Conservation (phyloP, 306 rosid genomes). For the Lotus japonicus region DNA sequence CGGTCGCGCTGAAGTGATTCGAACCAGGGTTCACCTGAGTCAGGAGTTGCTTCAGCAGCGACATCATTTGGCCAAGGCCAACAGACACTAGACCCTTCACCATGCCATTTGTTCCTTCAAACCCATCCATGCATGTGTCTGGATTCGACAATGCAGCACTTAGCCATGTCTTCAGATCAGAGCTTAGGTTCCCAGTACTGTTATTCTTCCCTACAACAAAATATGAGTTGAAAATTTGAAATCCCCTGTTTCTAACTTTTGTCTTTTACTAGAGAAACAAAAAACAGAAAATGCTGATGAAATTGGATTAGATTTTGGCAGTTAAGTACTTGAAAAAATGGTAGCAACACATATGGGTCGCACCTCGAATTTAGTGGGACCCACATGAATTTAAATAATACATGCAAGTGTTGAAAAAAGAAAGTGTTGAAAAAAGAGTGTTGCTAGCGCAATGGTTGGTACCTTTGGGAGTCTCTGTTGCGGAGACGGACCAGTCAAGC, state of each 20-base stretch:
- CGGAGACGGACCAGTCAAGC: constrained; percentile 56
- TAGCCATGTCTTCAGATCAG: constrained; percentile 83
- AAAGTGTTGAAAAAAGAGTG: too few species aligned
- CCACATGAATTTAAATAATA: too few species aligned
- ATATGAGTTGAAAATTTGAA: too few species aligned
- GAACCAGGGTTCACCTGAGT: constrained; percentile 46
- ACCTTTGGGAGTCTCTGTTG: constrained; percentile 56
- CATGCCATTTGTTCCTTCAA: constrained; percentile 69
- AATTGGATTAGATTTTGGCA: too few species aligned
- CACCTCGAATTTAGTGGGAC: too few species aligned
- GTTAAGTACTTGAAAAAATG: too few species aligned
- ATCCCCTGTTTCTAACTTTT: too few species aligned
- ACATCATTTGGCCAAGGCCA: constrained; percentile 49
- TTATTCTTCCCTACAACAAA: constrained; percentile 48
- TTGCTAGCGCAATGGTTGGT: neutral
- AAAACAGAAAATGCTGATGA: too few species aligned
- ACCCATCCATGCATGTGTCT: constrained; percentile 83
- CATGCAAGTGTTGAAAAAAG: too few species aligned
- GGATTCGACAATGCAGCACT: constrained; percentile 71
- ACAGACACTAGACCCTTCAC: constrained; percentile 38
- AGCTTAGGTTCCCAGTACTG: constrained; percentile 66
- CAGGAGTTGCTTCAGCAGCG: constrained; percentile 46
- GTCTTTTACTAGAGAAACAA: too few species aligned
- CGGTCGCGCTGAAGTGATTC: neutral
- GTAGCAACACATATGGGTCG: too few species aligned